These are phyloP conservation scores for Naganishia kalamii DNA, from an alignment of 768 basidiomycete species.

Conservation along the genomic window DNA sequence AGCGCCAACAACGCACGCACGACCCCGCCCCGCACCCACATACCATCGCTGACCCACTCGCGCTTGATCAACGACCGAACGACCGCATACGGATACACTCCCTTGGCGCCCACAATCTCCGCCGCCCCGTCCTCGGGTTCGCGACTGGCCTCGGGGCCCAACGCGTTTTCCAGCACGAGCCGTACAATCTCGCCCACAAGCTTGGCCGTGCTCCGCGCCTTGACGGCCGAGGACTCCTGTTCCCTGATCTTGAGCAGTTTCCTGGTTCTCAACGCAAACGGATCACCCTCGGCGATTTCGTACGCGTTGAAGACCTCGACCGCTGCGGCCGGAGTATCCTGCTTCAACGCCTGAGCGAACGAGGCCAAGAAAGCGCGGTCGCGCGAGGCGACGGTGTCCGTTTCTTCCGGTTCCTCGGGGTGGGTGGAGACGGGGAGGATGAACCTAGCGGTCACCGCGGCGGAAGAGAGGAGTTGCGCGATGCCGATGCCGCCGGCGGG, in stretches of 20 bases:
- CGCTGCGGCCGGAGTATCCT: neutral
- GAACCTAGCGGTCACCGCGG: conserved; percentile 8
- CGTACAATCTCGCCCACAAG: conserved; percentile 4
- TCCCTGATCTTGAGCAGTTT: conserved; percentile 8
- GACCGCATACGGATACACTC: conserved; percentile 28
- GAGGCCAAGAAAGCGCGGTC: conserved; percentile 16
- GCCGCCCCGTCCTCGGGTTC: neutral
- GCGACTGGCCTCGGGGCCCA: neutral
- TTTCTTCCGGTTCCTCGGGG: neutral
- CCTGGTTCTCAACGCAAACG: conserved; percentile 2
- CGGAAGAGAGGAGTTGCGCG: conserved; percentile 22
- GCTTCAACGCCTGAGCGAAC: conserved; percentile 4
- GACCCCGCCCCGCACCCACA: conserved; percentile 31
- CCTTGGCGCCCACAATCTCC: neutral
- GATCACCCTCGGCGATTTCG: conserved; percentile 9
- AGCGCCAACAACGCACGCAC: conserved; percentile 31
- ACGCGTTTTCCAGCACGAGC: conserved; percentile 1
- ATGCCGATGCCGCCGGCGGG: conserved; percentile 24
- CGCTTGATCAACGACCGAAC: conserved; percentile 27
- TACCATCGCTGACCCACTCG: conserved; percentile 29
- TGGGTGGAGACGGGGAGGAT: neutral
- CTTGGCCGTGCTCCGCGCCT: conserved; percentile 1
- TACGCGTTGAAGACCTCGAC: conserved; percentile 4
- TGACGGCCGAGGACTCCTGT: neutral
- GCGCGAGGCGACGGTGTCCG: neutral